These are phyloP conservation scores for Geosmithia putterillii DNA, from an alignment of 2,329 filamentous ascomycete species.

Conservation along the genomic window DNA sequence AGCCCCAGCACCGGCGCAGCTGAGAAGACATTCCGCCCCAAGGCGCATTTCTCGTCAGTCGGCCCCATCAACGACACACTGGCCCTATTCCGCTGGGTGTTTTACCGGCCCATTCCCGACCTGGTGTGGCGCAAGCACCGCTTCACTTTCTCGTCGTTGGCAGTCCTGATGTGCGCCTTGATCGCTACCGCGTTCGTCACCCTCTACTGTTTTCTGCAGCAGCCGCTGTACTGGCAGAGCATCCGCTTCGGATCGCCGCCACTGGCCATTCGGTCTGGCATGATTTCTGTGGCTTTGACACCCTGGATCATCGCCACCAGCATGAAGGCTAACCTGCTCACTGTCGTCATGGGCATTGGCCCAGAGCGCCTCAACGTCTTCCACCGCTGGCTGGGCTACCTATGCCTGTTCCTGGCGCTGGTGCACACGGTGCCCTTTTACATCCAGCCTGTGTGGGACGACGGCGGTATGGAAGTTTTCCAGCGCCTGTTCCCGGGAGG, in stretches of 20 bases:
- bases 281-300: slow-evolving; percentile 83
- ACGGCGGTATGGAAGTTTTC: slow-evolving; percentile 60
- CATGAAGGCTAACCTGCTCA: slow-evolving; percentile 83
- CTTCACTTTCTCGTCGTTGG: slow-evolving; percentile 71
- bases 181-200: slow-evolving; percentile 60
- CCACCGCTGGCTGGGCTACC: slow-evolving; percentile 82
- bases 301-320: slow-evolving; percentile 86
- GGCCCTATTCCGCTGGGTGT: slow-evolving; percentile 76
- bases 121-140: slow-evolving; percentile 54
- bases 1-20: slow-evolving; percentile 44
- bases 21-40: slow-evolving; percentile 43
- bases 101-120: slow-evolving; percentile 76
- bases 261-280: slow-evolving; percentile 73
- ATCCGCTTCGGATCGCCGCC: slow-evolving; percentile 82
- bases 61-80: slow-evolving; percentile 64
- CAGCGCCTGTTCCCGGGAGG: slow-evolving; percentile 53
- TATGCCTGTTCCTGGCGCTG: slow-evolving; percentile 71
- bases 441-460: slow-evolving; percentile 74
- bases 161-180: slow-evolving; percentile 55
- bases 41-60: slow-evolving; percentile 66
- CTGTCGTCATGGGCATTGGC: slow-evolving; percentile 76
- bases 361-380: slow-evolving; percentile 87
- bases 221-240: slow-evolving; percentile 80
- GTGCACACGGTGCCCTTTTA: slow-evolving; percentile 86
- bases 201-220: slow-evolving; percentile 75